phyloP scores from a whole-genome alignment of 2,329 filamentous ascomycete species.

The Albifimbria verrucaria region DNA sequence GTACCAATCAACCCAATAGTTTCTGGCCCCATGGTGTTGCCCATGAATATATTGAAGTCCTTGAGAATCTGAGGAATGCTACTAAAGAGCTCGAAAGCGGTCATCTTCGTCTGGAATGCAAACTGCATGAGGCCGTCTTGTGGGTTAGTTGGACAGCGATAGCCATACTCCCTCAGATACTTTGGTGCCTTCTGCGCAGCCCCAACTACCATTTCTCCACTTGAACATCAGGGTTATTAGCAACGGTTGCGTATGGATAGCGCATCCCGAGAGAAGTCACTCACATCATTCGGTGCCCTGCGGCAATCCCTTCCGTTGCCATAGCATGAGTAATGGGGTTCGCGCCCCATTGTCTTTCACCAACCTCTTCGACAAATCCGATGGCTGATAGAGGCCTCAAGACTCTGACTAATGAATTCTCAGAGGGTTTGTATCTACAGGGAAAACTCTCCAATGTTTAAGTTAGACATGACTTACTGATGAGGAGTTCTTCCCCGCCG shows the following conservation, averaged over 20 bases:
- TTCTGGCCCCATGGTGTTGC: neutral
- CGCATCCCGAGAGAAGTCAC: neutral
- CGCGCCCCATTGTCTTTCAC: neutral
- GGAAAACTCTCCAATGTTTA: too few relatives aligned
- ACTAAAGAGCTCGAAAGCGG: neutral
- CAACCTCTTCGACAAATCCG: neutral
- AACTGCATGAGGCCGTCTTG: conserved; percentile 1
- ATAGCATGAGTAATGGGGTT: neutral
- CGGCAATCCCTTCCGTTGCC: neutral
- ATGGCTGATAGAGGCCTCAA: too few relatives aligned
- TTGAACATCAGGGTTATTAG: neutral
- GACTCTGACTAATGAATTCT: too few relatives aligned
- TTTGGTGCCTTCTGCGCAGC: neutral
- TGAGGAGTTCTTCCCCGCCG: too few relatives aligned
- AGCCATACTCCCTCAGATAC: neutral
- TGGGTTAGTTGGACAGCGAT: neutral
- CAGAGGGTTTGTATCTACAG: too few relatives aligned
- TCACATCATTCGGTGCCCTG: neutral
- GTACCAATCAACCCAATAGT: conserved; percentile 2
- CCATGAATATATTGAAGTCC: conserved; percentile 1
- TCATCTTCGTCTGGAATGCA: neutral
- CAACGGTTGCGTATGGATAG: neutral
- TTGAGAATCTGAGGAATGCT: neutral
- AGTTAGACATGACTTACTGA: too few relatives aligned
- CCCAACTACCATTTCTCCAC: neutral